Evolutionary conservation across 75 land plant genomes (phyloP).

Genomic region (Adiantum capillusveneris): DNA sequence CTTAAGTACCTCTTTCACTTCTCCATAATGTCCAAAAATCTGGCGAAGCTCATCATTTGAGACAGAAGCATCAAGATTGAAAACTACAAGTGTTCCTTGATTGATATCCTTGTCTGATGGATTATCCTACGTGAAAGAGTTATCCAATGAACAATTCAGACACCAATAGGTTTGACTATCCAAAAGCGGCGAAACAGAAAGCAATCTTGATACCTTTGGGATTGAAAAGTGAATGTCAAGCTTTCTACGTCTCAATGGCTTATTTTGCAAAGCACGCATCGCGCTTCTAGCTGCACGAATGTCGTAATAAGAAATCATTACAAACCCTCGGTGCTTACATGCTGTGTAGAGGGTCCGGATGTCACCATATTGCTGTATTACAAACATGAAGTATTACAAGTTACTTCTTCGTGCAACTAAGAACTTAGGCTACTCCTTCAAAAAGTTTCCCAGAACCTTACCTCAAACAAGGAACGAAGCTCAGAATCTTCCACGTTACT

Average conservation of each 20-base stretch:
- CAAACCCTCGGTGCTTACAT: constrained; percentile 96
- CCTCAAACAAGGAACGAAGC: constrained; percentile 65
- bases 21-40: constrained; percentile 89
- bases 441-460: constrained; percentile 10
- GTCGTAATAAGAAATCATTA: constrained; percentile 97
- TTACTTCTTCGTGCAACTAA: not conserved
- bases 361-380: constrained; percentile 81
- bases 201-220: constrained; percentile 54
- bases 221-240: constrained; percentile 97
- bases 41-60: constrained; percentile 82
- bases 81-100: constrained; percentile 88
- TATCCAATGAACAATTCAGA: no score
- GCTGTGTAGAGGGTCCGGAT: constrained; percentile 88
- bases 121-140: constrained; percentile 59
- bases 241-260: constrained; percentile 81
- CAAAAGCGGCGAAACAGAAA: not conserved
- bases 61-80: constrained; percentile 88
- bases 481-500: constrained; percentile 84
- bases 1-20: constrained; percentile 80
- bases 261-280: constrained; percentile 91
- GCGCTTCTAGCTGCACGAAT: constrained; percentile 90
- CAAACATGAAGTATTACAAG: not conserved
- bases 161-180: no score
- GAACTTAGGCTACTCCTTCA: not conserved
- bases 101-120: constrained; percentile 94